phyloP scores from a whole-genome alignment of 768 basidiomycete genomes.

The Ephemerocybe angulata region DNA sequence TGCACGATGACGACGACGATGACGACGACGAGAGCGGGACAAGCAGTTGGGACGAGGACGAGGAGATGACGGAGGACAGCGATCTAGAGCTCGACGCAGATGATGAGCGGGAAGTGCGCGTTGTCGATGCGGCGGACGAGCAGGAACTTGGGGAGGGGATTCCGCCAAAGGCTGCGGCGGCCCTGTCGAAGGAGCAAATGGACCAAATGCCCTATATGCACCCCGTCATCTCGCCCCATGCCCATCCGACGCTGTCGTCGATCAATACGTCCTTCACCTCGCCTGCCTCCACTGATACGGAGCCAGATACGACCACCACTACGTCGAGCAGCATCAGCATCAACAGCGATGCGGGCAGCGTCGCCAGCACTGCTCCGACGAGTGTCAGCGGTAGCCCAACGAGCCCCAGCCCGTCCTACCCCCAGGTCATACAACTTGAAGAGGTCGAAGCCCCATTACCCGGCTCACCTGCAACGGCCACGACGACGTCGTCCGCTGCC shows the following conservation, averaged over 20 bases:
- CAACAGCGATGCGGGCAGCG: conserved; percentile 8
- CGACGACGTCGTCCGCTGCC: too few relatives aligned
- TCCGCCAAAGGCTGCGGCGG: conserved; percentile 11
- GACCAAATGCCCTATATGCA: conserved; percentile 51
- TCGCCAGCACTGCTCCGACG: not conserved
- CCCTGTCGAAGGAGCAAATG: conserved; percentile 20
- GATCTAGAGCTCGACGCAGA: conserved; percentile 18
- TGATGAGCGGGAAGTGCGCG: conserved; percentile 7
- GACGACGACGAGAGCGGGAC: not conserved
- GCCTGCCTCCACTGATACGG: not conserved
- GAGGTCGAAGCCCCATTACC: conserved; percentile 7
- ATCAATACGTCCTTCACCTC: conserved; percentile 5
- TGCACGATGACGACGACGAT: conserved; percentile 13
- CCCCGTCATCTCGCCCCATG: conserved; percentile 30
- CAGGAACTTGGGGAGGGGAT: conserved; percentile 10
- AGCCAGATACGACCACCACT: not conserved
- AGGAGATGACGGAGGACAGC: conserved; percentile 18
- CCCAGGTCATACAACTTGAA: conserved; percentile 6
- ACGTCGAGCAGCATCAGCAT: conserved; percentile 1
- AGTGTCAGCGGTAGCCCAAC: conserved; percentile 5
- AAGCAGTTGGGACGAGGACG: conserved; percentile 11
- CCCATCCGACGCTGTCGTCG: conserved; percentile 4
- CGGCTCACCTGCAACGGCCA: not conserved
- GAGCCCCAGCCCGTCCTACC: not conserved
- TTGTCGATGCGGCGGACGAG: conserved; percentile 6